phyloP scores from a whole-genome alignment of 2,329 filamentous ascomycete genomes.

The Fusarium newnesense region DNA sequence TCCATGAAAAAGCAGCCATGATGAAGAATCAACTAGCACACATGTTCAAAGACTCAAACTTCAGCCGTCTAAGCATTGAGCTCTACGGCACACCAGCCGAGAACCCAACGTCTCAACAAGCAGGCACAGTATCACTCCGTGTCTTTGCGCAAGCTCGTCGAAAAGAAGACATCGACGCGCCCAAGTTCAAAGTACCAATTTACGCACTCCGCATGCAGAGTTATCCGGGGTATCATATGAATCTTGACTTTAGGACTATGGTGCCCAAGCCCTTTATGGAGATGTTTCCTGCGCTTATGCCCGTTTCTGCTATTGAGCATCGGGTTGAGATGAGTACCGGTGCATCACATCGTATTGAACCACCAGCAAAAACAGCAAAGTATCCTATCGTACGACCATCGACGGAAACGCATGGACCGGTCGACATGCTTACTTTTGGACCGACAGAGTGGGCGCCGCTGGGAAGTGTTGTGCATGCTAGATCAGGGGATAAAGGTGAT shows the following conservation, averaged over 20 bases:
- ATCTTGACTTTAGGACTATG: conserved; percentile 56
- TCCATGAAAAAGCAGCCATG: conserved; percentile 55
- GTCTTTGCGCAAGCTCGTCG: conserved; percentile 58
- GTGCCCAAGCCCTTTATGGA: conserved; percentile 56
- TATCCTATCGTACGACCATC: conserved; percentile 42
- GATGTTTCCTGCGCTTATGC: conserved; percentile 52
- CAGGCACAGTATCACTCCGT: conserved; percentile 60
- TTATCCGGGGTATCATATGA: conserved; percentile 57
- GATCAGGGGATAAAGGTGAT: conserved; percentile 55
- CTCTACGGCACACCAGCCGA: conserved; percentile 51
- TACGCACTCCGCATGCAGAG: conserved; percentile 55
- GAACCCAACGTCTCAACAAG: conserved; percentile 56
- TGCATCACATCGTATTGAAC: conserved; percentile 22
- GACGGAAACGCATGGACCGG: conserved; percentile 42
- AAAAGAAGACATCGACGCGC: conserved; percentile 48
- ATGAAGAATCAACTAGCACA: conserved; percentile 53
- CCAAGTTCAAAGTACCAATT: conserved; percentile 52
- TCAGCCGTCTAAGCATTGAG: conserved; percentile 50
- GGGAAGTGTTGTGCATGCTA: conserved; percentile 46
- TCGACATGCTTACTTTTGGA: conserved; percentile 42
- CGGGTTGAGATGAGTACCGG: conserved; percentile 43
- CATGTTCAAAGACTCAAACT: conserved; percentile 48
- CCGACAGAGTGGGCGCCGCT: conserved; percentile 43
- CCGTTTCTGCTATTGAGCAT: conserved; percentile 43
- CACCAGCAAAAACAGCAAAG: conserved; percentile 33